Evolutionary conservation across 2,329 filamentous ascomycete species (phyloP).

Genomic region (Fusarium vanettenii): DNA sequence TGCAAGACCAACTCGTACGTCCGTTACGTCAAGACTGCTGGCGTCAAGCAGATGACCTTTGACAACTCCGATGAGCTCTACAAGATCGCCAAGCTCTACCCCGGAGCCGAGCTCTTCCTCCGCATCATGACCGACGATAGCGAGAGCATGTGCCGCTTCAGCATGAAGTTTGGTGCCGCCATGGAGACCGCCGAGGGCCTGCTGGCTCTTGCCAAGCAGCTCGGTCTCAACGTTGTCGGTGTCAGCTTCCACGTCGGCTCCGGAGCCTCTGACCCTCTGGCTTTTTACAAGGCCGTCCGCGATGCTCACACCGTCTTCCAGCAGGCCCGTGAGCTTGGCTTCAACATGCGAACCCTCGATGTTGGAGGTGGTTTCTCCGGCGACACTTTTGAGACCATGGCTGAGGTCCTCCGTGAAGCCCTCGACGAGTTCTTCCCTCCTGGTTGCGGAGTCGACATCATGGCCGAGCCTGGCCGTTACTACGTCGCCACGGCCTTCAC

Average conservation of each 20-base stretch:
- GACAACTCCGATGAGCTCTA: constrained; percentile 98
- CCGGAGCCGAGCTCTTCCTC: constrained; percentile 89
- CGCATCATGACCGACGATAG: constrained; percentile 98
- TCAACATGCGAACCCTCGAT: constrained; percentile 86
- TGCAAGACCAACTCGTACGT: constrained; percentile 99
- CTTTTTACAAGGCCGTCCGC: constrained; percentile 89
- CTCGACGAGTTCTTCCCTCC: constrained; percentile 91
- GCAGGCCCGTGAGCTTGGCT: constrained; percentile 81
- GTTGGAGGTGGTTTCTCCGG: constrained; percentile 93
- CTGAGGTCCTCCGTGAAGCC: constrained; percentile 79
- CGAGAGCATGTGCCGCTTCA: constrained; percentile 91
- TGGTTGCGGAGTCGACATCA: constrained; percentile 78
- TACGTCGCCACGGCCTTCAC: constrained; percentile 96
- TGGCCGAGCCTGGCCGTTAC: constrained; percentile 96
- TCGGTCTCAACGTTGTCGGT: constrained; percentile 91
- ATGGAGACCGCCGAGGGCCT: constrained; percentile 84
- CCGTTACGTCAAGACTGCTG: constrained; percentile 84
- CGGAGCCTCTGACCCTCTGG: constrained; percentile 91
- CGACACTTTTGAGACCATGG: constrained; percentile 93
- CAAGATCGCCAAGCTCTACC: constrained; percentile 95
- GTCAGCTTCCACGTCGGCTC: constrained; percentile 99
- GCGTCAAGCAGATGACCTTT: constrained; percentile 98
- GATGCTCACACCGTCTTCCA: constrained; percentile 92
- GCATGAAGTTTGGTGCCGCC: constrained; percentile 96
- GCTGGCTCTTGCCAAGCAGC: constrained; percentile 80